Base-by-base conservation (phyloP, 2,329 filamentous ascomycete genomes). In the Colletotrichum cereale region DNA sequence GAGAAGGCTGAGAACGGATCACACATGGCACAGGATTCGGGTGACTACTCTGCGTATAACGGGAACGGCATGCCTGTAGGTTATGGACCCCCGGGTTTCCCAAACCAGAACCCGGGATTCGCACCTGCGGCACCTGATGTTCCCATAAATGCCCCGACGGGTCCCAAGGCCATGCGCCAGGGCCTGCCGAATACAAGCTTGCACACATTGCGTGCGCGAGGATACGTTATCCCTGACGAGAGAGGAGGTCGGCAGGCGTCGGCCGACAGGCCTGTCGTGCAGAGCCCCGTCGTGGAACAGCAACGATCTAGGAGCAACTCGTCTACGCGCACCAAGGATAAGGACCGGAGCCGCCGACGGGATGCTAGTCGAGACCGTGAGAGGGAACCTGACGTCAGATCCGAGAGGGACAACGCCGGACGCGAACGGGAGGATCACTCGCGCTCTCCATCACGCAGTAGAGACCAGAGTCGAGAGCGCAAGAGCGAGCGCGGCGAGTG, bases 81-180 rank as follows among this genome's bases (percentile, higher is more conserved):
- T 58, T 71, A 72, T 38, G 75, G 72, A 11, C 67, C 55, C 18
- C 6, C 56, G 52, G 67, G 72, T 44, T 62, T 67, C 55, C 50
- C 69, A 42, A 62, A 65, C 42, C 73, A 74, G 58, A 66, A 42
- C 65, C 50, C 42, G 36, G 81, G 79, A 73, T 79, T 78, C 62
- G 77, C 81, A 36, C 66, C 78, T 70, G 71, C 80, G 64, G 78
- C 75, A 70, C 80, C 83, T 74, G 80, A 84, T 76, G 81, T 83
- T 62, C 90, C 90, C 55, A 81, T 90, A 82, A 94, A 87, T 83
- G 96, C 96, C 36, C 96, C 96, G 36, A 97, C 93, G 66, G 96
- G 95, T 12, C 96, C 96, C 58, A 95, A 96, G 82, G 96, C 96
- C 24, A 97, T 98, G 94, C 89, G 96, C 74, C 92, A 96, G 81